Evolutionary conservation across 2,329 filamentous ascomycete genomes (phyloP).

Genomic region (Cordyceps fumosorosea): DNA sequence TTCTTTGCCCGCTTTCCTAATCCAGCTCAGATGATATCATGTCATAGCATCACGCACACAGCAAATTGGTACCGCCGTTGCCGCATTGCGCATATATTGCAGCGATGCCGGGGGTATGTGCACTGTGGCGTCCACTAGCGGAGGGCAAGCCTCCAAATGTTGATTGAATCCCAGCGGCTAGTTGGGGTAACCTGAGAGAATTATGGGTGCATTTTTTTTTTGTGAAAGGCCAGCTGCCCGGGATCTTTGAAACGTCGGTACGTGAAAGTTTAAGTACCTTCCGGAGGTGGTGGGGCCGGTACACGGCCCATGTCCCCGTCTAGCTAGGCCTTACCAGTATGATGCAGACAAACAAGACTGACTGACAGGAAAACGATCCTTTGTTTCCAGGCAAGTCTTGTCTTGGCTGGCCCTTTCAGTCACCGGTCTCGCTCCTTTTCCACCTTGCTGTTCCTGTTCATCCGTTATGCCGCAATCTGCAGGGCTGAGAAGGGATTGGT

Average conservation of each 20-base stretch:
- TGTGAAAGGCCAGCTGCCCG: not conserved
- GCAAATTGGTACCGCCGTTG: not conserved
- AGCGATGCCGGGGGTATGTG: not conserved
- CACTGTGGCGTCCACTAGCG: not conserved
- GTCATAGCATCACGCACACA: not conserved
- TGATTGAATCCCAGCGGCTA: not conserved
- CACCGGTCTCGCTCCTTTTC: not conserved
- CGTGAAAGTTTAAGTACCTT: not conserved
- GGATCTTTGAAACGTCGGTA: not conserved
- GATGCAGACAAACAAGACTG: not conserved
- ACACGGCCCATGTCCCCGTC: not conserved
- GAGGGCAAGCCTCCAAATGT: not conserved
- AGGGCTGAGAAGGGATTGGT: not conserved
- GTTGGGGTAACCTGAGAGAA: not conserved
- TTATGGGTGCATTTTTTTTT: not conserved
- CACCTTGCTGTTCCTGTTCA: not conserved
- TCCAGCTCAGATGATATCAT: not conserved
- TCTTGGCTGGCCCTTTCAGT: not conserved
- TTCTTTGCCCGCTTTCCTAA: not conserved
- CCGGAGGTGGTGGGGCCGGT: slow-evolving; percentile 8
- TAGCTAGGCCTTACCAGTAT: not conserved
- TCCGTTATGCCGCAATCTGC: not conserved
- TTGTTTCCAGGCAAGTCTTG: not conserved
- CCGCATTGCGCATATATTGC: not conserved
- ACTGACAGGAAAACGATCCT: not conserved